Conservation (phyloP, 2,329 filamentous ascomycete species). For the Pseudocercospora crystallina region DNA sequence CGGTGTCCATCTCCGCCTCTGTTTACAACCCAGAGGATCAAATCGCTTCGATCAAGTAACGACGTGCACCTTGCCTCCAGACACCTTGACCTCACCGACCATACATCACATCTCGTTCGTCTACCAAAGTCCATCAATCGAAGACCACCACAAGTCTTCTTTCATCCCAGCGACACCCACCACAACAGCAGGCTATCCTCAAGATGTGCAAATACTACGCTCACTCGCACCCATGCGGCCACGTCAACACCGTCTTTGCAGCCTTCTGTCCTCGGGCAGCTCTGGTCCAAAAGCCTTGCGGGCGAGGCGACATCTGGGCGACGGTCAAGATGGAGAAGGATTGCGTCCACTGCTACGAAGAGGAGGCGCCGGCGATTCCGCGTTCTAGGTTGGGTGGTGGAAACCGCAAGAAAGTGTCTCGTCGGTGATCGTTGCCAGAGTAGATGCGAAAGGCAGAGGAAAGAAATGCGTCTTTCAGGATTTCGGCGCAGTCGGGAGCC, state of each 20-base stretch:
- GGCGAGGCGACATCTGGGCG: conserved; percentile 37
- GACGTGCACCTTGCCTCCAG: too few species aligned
- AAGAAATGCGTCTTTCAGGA: neutral
- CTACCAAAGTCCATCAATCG: too few species aligned
- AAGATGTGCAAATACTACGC: conserved; percentile 51
- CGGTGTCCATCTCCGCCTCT: too few species aligned
- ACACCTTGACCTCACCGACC: too few species aligned
- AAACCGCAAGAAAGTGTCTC: conserved; percentile 18
- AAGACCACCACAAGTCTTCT: too few species aligned
- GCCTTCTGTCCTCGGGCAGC: conserved; percentile 35
- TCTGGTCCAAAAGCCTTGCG: conserved; percentile 35
- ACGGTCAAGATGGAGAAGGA: conserved; percentile 37
- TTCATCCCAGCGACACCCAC: neutral
- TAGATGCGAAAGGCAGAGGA: too few species aligned
- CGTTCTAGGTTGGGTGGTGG: conserved; percentile 17
- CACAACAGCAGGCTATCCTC: neutral
- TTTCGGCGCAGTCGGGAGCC: neutral
- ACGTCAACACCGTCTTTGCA: conserved; percentile 43
- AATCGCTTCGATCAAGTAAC: too few species aligned
- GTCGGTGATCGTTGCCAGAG: conserved; percentile 5
- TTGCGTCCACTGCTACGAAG: conserved; percentile 31
- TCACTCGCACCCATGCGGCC: conserved; percentile 47
- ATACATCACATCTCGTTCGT: too few species aligned
- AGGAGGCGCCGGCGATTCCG: conserved; percentile 19
- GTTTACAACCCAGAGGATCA: too few species aligned